Percentiles rank a stretch among this genome's conserved stretches.
These are phyloP conservation scores for Canavalia gladiata DNA, from an alignment of 306 rosid species.

Conservation along the genomic window DNA sequence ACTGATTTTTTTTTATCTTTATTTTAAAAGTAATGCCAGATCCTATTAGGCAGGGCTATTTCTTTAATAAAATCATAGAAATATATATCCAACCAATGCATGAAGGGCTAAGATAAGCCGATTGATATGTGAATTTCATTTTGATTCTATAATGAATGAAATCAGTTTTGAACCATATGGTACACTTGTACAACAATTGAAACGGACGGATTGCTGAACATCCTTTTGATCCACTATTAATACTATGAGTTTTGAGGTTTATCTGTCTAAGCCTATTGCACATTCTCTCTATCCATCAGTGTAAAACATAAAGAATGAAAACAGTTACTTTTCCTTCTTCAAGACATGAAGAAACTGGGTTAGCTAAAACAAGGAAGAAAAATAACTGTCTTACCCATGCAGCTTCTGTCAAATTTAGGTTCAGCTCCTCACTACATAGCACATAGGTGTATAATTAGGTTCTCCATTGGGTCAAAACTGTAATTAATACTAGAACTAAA, in stretches of 20 bases:
- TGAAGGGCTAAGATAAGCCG: background rate
- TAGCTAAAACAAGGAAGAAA: slow-evolving; percentile 28
- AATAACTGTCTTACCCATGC: slow-evolving; percentile 79
- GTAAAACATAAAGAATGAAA: slow-evolving; percentile 22
- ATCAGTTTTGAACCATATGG: slow-evolving; percentile 4
- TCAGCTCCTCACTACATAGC: slow-evolving; percentile 87
- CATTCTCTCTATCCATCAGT: background rate
- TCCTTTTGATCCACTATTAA: slow-evolving; percentile 9
- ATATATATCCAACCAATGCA: slow-evolving; percentile 7
- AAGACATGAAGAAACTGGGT: slow-evolving; percentile 32
- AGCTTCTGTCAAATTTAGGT: slow-evolving; percentile 91
- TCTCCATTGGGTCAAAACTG: slow-evolving; percentile 39
- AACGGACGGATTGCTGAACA: background rate
- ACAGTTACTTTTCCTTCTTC: background rate
- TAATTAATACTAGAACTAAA: slow-evolving; percentile 24
- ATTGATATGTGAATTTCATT: slow-evolving; percentile 8
- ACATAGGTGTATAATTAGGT: slow-evolving; percentile 48
- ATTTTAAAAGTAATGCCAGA: background rate
- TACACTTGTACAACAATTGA: background rate
- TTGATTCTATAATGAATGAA: slow-evolving; percentile 13
- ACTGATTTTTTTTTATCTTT: background rate
- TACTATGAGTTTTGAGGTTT: background rate
- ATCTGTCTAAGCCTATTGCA: background rate
- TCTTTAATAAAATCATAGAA: slow-evolving; percentile 31
- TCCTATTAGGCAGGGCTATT: background rate